These are phyloP conservation scores for Phalaenopsis aphrodite DNA, from an alignment of 106 monocot species.

Conservation along the genomic window DNA sequence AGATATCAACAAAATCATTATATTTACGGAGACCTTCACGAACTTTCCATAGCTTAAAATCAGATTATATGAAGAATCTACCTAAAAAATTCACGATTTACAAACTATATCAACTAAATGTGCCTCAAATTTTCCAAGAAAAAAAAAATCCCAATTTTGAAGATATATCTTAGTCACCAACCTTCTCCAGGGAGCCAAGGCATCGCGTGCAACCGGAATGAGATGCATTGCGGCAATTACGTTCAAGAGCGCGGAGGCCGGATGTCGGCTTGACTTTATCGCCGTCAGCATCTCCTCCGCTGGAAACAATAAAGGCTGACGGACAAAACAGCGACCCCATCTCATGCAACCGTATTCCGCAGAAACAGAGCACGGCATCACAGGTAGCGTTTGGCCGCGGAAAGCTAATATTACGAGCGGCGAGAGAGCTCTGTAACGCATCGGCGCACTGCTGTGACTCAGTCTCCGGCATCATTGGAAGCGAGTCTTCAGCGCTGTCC, in stretches of 20 bases:
- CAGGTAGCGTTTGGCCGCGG: slow-evolving; percentile 69
- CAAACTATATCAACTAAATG: too few species aligned
- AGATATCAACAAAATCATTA: too few species aligned
- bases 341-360: slow-evolving; percentile 94
- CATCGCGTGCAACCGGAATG: slow-evolving; percentile 87
- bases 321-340: slow-evolving; percentile 73
- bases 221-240: slow-evolving; percentile 74
- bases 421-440: slow-evolving; percentile 57
- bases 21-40: too few species aligned
- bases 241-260: slow-evolving; percentile 50
- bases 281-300: not conserved
- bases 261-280: slow-evolving; percentile 54
- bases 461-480: slow-evolving; percentile 65
- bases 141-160: too few species aligned
- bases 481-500: slow-evolving; percentile 8
- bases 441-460: slow-evolving; percentile 92
- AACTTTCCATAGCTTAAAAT: too few species aligned
- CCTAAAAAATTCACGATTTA: too few species aligned
- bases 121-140: too few species aligned
- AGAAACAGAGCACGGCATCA: slow-evolving; percentile 87
- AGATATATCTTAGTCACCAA: slow-evolving; percentile 5
- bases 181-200: slow-evolving; percentile 77
- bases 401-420: slow-evolving; percentile 34
- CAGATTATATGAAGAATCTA: too few species aligned
- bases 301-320: slow-evolving; percentile 55